Evolutionary conservation across 345 rosid species (phyloP).

Genomic region (Erodium maritimum): DNA sequence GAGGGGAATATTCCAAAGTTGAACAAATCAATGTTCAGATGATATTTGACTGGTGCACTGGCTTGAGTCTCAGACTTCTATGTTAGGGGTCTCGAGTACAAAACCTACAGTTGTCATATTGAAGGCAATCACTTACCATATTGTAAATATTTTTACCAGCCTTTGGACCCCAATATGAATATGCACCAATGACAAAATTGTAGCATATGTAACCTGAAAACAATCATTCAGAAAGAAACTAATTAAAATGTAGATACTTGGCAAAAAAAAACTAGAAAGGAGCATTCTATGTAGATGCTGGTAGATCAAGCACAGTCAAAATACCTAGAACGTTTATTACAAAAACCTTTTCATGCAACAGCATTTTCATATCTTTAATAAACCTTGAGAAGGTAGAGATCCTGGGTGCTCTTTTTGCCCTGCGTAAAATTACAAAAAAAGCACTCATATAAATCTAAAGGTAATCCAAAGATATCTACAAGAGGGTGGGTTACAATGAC

Average conservation of each 20-base stretch:
- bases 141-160: constrained; percentile 81
- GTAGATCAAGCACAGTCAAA: not conserved
- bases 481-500: not conserved
- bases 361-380: constrained; percentile 47
- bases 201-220: constrained; percentile 68
- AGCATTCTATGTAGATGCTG: too few species aligned
- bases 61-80: not conserved
- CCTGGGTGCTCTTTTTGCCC: constrained; percentile 16
- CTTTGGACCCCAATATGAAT: constrained; percentile 97
- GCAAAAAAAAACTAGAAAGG: not conserved
- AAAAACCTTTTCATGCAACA: constrained; percentile 52
- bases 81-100: not conserved
- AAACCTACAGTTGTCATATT: not conserved
- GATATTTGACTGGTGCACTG: not conserved
- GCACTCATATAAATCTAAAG: not conserved
- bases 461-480: not conserved
- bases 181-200: constrained; percentile 89
- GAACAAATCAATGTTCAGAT: not conserved
- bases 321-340: constrained; percentile 74
- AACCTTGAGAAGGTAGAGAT: constrained; percentile 44
- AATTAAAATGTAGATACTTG: not conserved
- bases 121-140: constrained; percentile 38
- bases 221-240: constrained; percentile 4
- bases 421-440: constrained; percentile 12
- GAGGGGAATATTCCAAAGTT: too few species aligned